Evolutionary conservation across 345 rosid genomes (phyloP).

Genomic region (Diplotaxis tenuifolia): DNA sequence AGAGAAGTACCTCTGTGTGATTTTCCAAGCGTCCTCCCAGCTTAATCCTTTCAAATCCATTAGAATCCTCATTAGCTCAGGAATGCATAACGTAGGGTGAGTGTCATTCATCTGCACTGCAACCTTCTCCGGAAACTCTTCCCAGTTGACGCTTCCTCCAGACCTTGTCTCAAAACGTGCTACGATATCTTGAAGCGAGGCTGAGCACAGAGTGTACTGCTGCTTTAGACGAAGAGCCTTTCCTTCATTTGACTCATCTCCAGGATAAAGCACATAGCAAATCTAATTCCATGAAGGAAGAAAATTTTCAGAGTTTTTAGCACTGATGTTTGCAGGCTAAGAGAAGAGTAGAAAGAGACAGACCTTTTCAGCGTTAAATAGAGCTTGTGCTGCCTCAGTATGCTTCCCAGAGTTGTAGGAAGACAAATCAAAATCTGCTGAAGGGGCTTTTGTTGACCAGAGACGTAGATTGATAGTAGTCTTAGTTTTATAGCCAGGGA

Average conservation of each 20-base stretch:
- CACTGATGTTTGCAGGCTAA: too few relatives aligned
- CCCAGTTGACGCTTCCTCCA: slow-evolving; percentile 57
- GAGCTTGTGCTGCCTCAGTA: slow-evolving; percentile 62
- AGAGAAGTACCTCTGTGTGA: background rate
- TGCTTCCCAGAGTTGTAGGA: slow-evolving; percentile 73
- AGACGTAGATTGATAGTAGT: slow-evolving; percentile 72
- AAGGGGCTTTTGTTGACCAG: slow-evolving; percentile 78
- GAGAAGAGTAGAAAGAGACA: background rate
- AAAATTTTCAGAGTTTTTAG: slow-evolving; percentile 17
- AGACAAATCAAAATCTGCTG: slow-evolving; percentile 60
- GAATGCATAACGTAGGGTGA: slow-evolving; percentile 33
- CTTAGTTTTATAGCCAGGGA: slow-evolving; percentile 80
- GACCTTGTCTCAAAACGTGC: slow-evolving; percentile 70
- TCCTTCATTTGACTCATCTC: slow-evolving; percentile 77
- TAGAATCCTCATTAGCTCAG: slow-evolving; percentile 57
- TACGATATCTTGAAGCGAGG: slow-evolving; percentile 77
- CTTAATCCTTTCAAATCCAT: slow-evolving; percentile 69
- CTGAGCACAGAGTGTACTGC: slow-evolving; percentile 80
- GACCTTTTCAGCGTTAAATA: slow-evolving; percentile 75
- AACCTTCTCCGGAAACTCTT: slow-evolving; percentile 73
- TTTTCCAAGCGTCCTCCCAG: slow-evolving; percentile 54
- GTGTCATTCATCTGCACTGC: slow-evolving; percentile 90
- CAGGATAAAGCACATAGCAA: slow-evolving; percentile 74
- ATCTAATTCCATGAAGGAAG: slow-evolving; percentile 47
- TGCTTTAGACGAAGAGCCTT: slow-evolving; percentile 79